Base-by-base conservation (phyloP, 805 yeast species). In the Lipomyces mesembrius region DNA sequence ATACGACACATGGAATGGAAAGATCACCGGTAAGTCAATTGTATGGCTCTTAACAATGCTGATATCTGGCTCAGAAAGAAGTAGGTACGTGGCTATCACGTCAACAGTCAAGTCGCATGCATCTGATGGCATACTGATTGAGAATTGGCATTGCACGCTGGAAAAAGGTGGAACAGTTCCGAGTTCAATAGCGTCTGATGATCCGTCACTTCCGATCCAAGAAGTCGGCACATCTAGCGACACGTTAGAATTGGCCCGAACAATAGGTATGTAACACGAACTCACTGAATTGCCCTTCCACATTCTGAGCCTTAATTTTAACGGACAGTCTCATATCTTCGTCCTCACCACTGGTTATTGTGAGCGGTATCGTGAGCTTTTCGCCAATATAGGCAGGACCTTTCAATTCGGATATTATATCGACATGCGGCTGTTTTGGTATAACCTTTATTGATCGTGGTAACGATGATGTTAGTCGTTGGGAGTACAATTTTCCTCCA, bases 1-100 rank as follows among this genome's bases (percentile, higher is more conserved):
- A 60, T 78, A 80, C 17, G 75, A 74, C 12, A 74, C 77, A 2
- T 80, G 72, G 65, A 80, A 78, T 7, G 82, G 82, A 49, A 69
- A 65, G 20, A 73, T 62, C 0, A 79, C 78, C 14, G 79, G 77
- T 8, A 80, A 8, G 52, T 64, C 68, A 39, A 66, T 35, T 12
- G 46, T 32, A 53, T 51, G 58, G 9, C 57, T 58, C 54, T 72
- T 67, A 8, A 49, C 32, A 17, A 72, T 60, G 35, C 43, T 58
- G 29, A 64, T 63, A 9, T 65, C 67, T 12, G 68, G 69, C 57
- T 71, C 72, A 7, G 71, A 62, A n/a, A 46, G 35, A 14, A 71
- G 57, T 54, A 58, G 62, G 57, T 71, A 71, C 7, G 58, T 61
- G 11, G 63, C 64, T 9, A 58, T 60, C 14, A 67, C 59, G 43